Conservation (phyloP, 805 yeast species). For the Blastobotrys parvus region DNA sequence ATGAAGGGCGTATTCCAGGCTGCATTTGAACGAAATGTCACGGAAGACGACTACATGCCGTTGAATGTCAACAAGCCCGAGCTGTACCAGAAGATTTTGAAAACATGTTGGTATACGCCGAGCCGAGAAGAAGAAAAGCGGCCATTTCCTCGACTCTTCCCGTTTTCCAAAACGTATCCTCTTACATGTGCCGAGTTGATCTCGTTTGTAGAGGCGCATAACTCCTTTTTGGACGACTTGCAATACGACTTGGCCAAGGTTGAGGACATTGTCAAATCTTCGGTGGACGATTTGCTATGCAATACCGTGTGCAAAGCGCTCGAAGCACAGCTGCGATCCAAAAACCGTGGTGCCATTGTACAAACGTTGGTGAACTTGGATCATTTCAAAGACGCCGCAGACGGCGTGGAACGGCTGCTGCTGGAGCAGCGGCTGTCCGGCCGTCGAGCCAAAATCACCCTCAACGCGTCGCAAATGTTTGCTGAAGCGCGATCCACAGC, state of each 20-base stretch:
- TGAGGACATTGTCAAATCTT: conserved; percentile 48
- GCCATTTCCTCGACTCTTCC: conserved; percentile 56
- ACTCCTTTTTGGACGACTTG: conserved; percentile 55
- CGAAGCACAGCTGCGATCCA: conserved; percentile 51
- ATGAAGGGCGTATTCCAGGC: conserved; percentile 46
- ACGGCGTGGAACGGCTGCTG: conserved; percentile 45
- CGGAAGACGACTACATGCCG: conserved; percentile 85
- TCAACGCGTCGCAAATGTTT: conserved; percentile 49
- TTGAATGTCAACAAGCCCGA: conserved; percentile 53
- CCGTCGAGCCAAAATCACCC: conserved; percentile 33
- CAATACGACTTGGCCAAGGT: conserved; percentile 54
- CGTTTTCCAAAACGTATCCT: conserved; percentile 84
- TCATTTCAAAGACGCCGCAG: conserved; percentile 69
- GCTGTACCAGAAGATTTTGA: conserved; percentile 55
- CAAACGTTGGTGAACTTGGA: conserved; percentile 86
- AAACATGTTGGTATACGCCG: conserved; percentile 61
- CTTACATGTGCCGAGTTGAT: conserved; percentile 73
- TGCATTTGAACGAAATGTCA: conserved; percentile 55
- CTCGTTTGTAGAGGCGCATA: conserved; percentile 53
- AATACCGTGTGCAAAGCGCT: conserved; percentile 60
- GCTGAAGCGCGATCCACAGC: conserved; percentile 57
- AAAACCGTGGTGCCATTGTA: conserved; percentile 81
- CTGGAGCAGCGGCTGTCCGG: conserved; percentile 30
- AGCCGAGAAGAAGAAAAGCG: conserved; percentile 35
- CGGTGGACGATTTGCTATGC: conserved; percentile 62